Evolutionary conservation across 495 filamentous ascomycete genomes (phyloP), one percentile per base, ranked within the genome.

Genomic region (Halenospora varia): DNA sequence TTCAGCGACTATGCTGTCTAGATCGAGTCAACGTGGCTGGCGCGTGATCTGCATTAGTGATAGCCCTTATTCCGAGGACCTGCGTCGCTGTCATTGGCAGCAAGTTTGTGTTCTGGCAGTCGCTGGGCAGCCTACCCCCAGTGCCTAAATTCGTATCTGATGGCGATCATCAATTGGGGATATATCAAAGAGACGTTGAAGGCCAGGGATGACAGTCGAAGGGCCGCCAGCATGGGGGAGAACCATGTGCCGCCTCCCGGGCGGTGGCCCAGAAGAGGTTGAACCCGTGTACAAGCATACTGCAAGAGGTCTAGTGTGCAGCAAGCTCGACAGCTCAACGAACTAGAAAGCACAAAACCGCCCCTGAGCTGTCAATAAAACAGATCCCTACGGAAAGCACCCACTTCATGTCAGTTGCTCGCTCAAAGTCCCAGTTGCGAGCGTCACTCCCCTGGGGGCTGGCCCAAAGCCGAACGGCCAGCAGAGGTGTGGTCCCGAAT

Each of bases 1-100:
- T 51, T 10, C 55, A 58, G 55, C 53, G 48, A 55, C 48, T 29
- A 48, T 45, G 22, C 25, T 29, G 35, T 55, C 57, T 58, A 26
- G 51, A 61, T 54, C 54, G 54, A 64, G 57, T 35, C 20, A 42
- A 42, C 26, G 59, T 66, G 63, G 63, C 63, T 62, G 63, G 63
- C 63, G 59, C 56, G 56, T 62, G 59, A 66, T 62, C 59, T 66
- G 44, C 56, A 60, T 66, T 62, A 25, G 63, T 60, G 59, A 60
- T 57, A 55, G 50, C 29, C 29, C 47, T 24, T 52, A 47, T 51
- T 46, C 48, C 20, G 17, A 23, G 2, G 23, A n/a, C 26, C 4
- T 49, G 29, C 41, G 25, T 17, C 42, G 3, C 15, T 50, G 23
- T 42, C 25, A 66, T 65, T 65, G 62, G 63, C 29, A 25, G 46